Conservation (phyloP, 176 grass and related monocot genomes). For the Metroxylon sagu region DNA sequence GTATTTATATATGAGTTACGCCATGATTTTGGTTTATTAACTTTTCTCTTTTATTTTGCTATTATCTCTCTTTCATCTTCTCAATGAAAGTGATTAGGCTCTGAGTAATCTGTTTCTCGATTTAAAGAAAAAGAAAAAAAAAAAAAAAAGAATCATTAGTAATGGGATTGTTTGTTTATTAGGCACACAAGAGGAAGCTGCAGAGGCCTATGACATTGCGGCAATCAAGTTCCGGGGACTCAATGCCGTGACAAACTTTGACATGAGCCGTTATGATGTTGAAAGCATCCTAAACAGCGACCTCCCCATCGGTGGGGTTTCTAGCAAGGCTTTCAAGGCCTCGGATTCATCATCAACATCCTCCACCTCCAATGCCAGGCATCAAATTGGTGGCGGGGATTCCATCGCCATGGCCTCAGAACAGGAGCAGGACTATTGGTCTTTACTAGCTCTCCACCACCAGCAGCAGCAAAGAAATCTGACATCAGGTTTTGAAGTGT, state of each 20-base stretch:
- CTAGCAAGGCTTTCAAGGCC: constrained; percentile 16
- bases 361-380: constrained; percentile 1
- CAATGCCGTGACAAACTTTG: constrained; percentile 88
- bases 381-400: not conserved
- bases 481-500: constrained; percentile 42
- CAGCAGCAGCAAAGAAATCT: constrained; percentile 41
- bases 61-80: too few species aligned
- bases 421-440: constrained; percentile 63
- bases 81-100: too few species aligned
- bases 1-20: too few species aligned
- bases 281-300: constrained; percentile 93
- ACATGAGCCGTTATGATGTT: constrained; percentile 93
- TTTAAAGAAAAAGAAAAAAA: too few species aligned
- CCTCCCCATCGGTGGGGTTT: constrained; percentile 40
- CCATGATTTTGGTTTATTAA: too few species aligned
- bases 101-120: too few species aligned
- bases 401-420: constrained; percentile 9
- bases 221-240: constrained; percentile 94
- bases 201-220: constrained; percentile 86
- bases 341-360: constrained; percentile 14
- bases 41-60: too few species aligned
- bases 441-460: constrained; percentile 59
- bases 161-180: not conserved
- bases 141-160: too few species aligned
- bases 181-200: constrained; percentile 90